These are phyloP conservation scores for Penicillium sp. DNA, from an alignment of 2,329 filamentous ascomycete genomes.

Conservation along the genomic window DNA sequence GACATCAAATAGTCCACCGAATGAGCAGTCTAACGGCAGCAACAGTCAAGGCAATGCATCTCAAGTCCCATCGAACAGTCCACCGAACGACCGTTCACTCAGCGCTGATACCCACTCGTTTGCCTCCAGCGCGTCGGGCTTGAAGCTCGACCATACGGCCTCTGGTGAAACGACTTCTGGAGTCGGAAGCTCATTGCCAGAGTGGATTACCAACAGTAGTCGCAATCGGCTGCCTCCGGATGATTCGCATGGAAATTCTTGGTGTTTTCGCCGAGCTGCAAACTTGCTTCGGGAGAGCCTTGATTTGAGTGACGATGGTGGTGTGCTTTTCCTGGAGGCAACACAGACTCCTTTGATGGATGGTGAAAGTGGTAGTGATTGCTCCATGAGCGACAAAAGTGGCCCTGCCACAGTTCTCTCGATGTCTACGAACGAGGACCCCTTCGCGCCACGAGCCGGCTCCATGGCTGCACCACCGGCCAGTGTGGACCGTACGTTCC, in stretches of 20 bases:
- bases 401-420: conserved; percentile 32
- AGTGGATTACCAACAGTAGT: conserved; percentile 30
- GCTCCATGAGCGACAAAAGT: conserved; percentile 22
- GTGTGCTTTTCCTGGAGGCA: conserved; percentile 40
- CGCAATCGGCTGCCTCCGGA: conserved; percentile 26
- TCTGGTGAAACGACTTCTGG: conserved; percentile 27
- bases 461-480: conserved; percentile 26
- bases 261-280: conserved; percentile 47
- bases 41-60: conserved; percentile 21
- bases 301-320: conserved; percentile 43
- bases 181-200: conserved; percentile 27
- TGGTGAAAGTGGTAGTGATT: conserved; percentile 28
- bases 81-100: conserved; percentile 22
- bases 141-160: conserved; percentile 26
- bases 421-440: conserved; percentile 35
- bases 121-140: conserved; percentile 24
- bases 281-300: conserved; percentile 47
- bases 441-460: conserved; percentile 31
- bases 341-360: conserved; percentile 26
- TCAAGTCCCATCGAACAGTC: conserved; percentile 12
- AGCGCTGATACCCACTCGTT: conserved; percentile 27
- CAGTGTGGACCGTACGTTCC: conserved; percentile 30
- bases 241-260: conserved; percentile 36
- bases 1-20: neutral
- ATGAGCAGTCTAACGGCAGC: neutral